Conservation (phyloP, 345 rosid genomes). For the Pistacia vera region DNA sequence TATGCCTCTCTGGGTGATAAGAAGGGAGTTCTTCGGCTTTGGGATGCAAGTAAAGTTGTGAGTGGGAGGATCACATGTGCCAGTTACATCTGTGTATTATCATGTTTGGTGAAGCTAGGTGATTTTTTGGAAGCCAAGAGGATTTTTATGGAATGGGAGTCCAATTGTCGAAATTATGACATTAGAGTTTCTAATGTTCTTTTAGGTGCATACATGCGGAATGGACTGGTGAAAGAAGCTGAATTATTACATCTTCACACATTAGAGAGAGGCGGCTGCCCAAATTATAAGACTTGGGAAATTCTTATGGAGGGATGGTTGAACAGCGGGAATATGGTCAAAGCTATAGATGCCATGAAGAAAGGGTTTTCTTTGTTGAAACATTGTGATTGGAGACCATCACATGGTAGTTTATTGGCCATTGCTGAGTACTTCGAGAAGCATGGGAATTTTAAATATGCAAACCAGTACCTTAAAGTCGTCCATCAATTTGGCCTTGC, state of each 20-base stretch:
- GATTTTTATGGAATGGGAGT: conserved; percentile 56
- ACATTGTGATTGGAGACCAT: conserved; percentile 58
- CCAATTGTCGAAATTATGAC: conserved; percentile 42
- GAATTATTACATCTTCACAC: conserved; percentile 45
- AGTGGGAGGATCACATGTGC: conserved; percentile 52
- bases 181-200: conserved; percentile 62
- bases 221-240: conserved; percentile 43
- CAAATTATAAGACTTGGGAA: conserved; percentile 84
- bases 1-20: conserved; percentile 44
- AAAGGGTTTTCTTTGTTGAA: conserved; percentile 43
- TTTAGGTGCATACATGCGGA: conserved; percentile 53
- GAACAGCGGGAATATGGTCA: conserved; percentile 46
- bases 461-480: conserved; percentile 39
- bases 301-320: conserved; percentile 70
- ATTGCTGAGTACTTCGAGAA: conserved; percentile 56
- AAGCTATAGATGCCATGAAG: conserved; percentile 59
- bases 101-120: conserved; percentile 49
- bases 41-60: conserved; percentile 50
- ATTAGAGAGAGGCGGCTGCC: conserved; percentile 55
- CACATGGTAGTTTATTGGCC: conserved; percentile 38
- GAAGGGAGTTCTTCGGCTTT: conserved; percentile 48
- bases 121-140: conserved; percentile 44
- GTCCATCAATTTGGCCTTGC: conserved; percentile 50
- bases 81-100: conserved; percentile 53
- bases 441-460: conserved; percentile 48